Evolutionary conservation across 1,284 basidiomycete species (phyloP), one percentile per base, ranked within the genome.

Genomic region (Waitea zeae): DNA sequence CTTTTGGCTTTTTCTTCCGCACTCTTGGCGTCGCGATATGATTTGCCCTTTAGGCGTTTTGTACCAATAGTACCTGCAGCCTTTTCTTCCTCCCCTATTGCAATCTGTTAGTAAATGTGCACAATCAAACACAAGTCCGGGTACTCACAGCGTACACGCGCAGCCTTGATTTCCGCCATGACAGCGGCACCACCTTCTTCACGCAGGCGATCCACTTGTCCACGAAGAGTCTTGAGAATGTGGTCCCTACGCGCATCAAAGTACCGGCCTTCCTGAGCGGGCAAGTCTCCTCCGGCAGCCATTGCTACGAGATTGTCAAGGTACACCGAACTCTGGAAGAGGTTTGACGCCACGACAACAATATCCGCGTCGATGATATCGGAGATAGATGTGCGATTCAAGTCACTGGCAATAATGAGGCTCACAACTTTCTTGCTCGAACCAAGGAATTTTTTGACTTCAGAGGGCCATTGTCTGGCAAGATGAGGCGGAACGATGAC

Each of bases 401-500:
- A 56, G 43, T 84, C 77, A 3, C 66, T 51, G 31, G 79, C 76
- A 2, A 72, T 79, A 13, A 75, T 70, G 36, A 95, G 64, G 17
- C 78, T 64, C 36, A 82, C 64, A 26, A 82, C 61, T 28, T 72
- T 72, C 55, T 82, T 75, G 14, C 61, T 58, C 12, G 69, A 62
- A 2, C 66, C 64, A 1, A 72, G 70, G 56, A 96, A 96, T 51
- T 92, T 90, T 45, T 61, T 54, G 30, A 86, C 74, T 50, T 96
- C 90, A 11, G 75, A 80, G 14, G 72, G 69, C 92, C 90, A 96
- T 50, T 96, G 90, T 33, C 75, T 70, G 22, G 77, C 82, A 38
- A 96, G 60, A 55, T 96, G 90, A 2, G 86, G 76, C 12, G 90
- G 90, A 5, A 96, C 90, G 40, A 95, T 66, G 43, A 81, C 71